Conservation (phyloP, 805 yeast genomes). For the Metschnikowia proteae region DNA sequence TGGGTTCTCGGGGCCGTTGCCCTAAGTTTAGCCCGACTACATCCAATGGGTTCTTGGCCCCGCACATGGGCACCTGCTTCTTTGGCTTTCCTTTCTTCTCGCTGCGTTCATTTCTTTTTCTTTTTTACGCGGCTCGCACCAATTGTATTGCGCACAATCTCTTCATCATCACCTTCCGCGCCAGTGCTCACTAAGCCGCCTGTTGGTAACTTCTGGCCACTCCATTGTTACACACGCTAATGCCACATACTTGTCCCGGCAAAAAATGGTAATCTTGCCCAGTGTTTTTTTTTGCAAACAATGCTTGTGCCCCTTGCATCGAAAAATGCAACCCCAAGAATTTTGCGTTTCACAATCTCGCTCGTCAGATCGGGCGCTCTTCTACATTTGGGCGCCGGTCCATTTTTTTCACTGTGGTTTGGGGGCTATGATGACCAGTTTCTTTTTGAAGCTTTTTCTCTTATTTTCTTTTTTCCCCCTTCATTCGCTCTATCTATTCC, state of each 20-base stretch:
- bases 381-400: background rate
- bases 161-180: constrained; percentile 1
- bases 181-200: constrained; percentile 1
- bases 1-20: background rate
- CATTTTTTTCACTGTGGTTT: background rate
- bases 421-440: constrained; percentile 2
- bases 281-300: background rate
- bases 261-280: background rate
- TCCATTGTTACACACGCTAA: background rate
- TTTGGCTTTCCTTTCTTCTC: background rate
- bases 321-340: background rate
- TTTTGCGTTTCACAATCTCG: background rate
- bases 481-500: constrained; percentile 1
- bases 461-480: background rate
- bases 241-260: background rate
- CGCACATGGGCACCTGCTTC: background rate
- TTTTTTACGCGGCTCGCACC: constrained; percentile 2
- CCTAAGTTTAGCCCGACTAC: background rate
- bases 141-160: constrained; percentile 3
- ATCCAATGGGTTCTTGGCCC: background rate
- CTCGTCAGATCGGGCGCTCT: background rate
- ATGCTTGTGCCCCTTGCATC: background rate
- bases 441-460: constrained; percentile 3
- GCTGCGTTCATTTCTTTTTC: background rate
- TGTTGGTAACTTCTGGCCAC: background rate